A percentile compares a stretch with the other conserved stretches of the same genome.
phyloP scores from a whole-genome alignment of 2,329 filamentous ascomycete species.

The Spiromastix sp. region DNA sequence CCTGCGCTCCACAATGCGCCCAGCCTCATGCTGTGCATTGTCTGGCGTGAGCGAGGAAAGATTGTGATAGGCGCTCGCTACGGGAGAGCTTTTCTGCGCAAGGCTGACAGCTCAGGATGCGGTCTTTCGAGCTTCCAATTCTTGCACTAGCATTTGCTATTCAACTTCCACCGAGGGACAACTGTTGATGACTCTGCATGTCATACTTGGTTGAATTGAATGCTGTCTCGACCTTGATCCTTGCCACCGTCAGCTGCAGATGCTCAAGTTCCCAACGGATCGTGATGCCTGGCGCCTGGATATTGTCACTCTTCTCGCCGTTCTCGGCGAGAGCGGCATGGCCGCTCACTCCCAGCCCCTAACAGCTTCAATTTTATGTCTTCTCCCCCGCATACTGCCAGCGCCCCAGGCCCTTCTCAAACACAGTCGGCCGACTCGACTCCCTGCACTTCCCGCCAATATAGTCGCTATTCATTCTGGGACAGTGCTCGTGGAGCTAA shows the following conservation, averaged over 20 bases:
- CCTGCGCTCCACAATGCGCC: too few relatives aligned
- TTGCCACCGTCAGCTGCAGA: too few relatives aligned
- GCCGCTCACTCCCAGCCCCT: conserved; percentile 49
- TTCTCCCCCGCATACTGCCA: conserved; percentile 51
- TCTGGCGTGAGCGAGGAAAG: too few relatives aligned
- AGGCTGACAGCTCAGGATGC: too few relatives aligned
- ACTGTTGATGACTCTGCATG: too few relatives aligned
- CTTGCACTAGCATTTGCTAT: too few relatives aligned
- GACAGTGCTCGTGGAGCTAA: conserved; percentile 43
- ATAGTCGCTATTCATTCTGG: conserved; percentile 52
- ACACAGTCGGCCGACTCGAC: conserved; percentile 42
- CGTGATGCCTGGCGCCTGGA: conserved; percentile 45
- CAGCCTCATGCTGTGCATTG: neutral
- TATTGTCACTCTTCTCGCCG: conserved; percentile 52
- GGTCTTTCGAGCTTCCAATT: too few relatives aligned
- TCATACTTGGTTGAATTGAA: too few relatives aligned
- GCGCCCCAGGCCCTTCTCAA: conserved; percentile 54
- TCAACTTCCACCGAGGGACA: too few relatives aligned
- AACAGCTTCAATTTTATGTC: conserved; percentile 47
- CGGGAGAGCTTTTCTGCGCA: neutral
- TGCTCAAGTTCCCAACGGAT: conserved; percentile 4
- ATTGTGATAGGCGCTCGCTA: neutral
- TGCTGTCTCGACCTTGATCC: too few relatives aligned
- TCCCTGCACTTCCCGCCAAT: conserved; percentile 45
- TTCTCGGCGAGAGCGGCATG: conserved; percentile 52